Evolutionary conservation across 1,284 basidiomycete genomes (phyloP), one percentile per base, ranked within the genome.

Genomic region (Crepidotus sp.): DNA sequence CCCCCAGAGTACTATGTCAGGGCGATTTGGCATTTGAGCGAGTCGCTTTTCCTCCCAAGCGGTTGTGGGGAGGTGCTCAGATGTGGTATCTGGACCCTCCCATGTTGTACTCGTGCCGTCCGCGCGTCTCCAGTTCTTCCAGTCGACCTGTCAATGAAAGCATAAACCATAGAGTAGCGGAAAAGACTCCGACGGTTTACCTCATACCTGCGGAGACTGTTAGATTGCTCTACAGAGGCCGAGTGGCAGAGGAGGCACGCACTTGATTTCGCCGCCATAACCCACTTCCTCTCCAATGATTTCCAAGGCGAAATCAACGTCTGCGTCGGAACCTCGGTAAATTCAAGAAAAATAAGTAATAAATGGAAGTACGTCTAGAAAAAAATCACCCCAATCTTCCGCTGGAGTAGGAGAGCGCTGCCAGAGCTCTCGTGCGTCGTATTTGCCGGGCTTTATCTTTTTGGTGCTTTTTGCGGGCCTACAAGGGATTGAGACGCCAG

Each of bases 81-180:
- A 21, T 14, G 31, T 29, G 24, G 36, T 32, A 18, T 33, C 19
- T 1, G 42, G 11, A 0, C 39, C 42, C 21, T 49, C 30, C 48
- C 48, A 49, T 5, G 48, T 45, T 1, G 48, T 49, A n/a, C 18
- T 45, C 4, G 39, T 38, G 10, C 43, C 43, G 26, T 49, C 43
- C 0, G 27, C 4, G 11, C 48, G 43, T 14, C 7, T 18, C 48
- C 48, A 49, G 6, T 14, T 17, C 3, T 14, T 13, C 48, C 48
- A 49, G 0, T 3, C 1, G 4, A 49, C 43, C 48, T 49, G 11
- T n/a, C 4, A 31, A 27, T 5, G 10, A n/a, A 4, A n/a, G 11
- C n/a, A 6, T 33, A 14, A 22, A 31, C n/a, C n/a, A 22, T 22
- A 6, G 21, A 22, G 6, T n/a, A 6, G 21, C 4, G 21, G 21